phyloP scores from a whole-genome alignment of 768 basidiomycete genomes.

The Mycena sanguinolenta region DNA sequence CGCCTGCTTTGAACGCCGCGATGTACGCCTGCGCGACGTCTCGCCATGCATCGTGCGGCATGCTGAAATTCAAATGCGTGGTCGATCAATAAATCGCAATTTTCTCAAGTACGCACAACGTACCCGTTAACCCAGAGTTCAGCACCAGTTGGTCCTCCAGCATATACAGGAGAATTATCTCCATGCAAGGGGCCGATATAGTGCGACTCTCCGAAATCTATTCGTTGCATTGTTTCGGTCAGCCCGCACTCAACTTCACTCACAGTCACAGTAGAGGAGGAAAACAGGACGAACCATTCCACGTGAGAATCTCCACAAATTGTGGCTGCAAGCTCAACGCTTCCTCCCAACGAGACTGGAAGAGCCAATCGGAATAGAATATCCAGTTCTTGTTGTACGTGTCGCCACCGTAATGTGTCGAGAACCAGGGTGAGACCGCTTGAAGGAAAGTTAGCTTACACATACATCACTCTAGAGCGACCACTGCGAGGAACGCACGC shows the following conservation, averaged over 20 bases:
- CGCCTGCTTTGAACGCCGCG: neutral
- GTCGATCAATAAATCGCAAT: too few species aligned
- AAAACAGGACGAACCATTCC: neutral
- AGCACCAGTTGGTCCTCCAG: slow-evolving; percentile 4
- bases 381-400: slow-evolving; percentile 11
- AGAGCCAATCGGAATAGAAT: slow-evolving; percentile 1
- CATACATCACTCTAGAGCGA: neutral
- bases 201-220: slow-evolving; percentile 7
- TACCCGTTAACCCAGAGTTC: neutral
- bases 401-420: neutral
- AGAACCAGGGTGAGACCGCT: slow-evolving; percentile 5
- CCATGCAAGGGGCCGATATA: slow-evolving; percentile 8
- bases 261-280: neutral
- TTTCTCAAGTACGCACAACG: neutral
- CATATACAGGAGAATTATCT: neutral
- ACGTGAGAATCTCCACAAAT: slow-evolving; percentile 6
- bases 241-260: neutral
- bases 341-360: slow-evolving; percentile 2
- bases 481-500: neutral
- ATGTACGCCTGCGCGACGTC: slow-evolving; percentile 1
- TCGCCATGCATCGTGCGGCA: slow-evolving; percentile 8
- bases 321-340: neutral
- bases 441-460: neutral
- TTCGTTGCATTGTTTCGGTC: too few species aligned
- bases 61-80: too few species aligned